phyloP scores from a whole-genome alignment of 108 stramenopile species.

The Nannochloropsis gaditana region DNA sequence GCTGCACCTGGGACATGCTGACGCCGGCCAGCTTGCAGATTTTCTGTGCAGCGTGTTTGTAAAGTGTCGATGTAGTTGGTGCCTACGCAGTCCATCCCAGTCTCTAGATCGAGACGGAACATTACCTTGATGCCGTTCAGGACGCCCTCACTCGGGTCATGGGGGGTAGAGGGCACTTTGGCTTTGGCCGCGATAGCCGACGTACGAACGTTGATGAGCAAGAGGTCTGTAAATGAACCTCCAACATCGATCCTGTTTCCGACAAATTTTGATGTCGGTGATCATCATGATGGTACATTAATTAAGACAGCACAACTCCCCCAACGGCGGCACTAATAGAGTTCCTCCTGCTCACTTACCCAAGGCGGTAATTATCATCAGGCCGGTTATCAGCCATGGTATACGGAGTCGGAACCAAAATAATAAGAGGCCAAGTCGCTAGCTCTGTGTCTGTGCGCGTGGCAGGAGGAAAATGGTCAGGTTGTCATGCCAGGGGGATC shows the following conservation, averaged over 20 bases:
- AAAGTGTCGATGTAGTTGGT: too few species aligned
- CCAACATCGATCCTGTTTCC: not conserved
- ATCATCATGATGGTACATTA: too few species aligned
- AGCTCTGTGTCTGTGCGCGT: too few species aligned
- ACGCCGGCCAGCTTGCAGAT: not conserved
- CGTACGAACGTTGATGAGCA: not conserved
- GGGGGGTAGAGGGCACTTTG: not conserved
- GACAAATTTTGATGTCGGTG: not conserved
- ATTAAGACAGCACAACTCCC: too few species aligned
- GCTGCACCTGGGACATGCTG: slow-evolving; percentile 1
- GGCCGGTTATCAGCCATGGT: not conserved
- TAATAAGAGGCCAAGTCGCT: too few species aligned
- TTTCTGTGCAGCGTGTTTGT: not conserved
- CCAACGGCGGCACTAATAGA: too few species aligned
- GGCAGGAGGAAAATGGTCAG: too few species aligned
- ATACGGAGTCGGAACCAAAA: too few species aligned
- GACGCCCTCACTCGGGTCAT: not conserved
- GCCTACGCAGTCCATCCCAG: too few species aligned
- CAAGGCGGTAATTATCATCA: not conserved
- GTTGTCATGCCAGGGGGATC: too few species aligned
- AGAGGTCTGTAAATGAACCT: slow-evolving; percentile 2
- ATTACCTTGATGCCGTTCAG: slow-evolving; percentile 14
- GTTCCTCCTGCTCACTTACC: not conserved
- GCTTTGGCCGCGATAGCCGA: not conserved
- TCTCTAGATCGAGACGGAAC: too few species aligned